These are phyloP conservation scores for Penicillium salamii DNA, from an alignment of 495 filamentous ascomycete species.

Conservation along the genomic window DNA sequence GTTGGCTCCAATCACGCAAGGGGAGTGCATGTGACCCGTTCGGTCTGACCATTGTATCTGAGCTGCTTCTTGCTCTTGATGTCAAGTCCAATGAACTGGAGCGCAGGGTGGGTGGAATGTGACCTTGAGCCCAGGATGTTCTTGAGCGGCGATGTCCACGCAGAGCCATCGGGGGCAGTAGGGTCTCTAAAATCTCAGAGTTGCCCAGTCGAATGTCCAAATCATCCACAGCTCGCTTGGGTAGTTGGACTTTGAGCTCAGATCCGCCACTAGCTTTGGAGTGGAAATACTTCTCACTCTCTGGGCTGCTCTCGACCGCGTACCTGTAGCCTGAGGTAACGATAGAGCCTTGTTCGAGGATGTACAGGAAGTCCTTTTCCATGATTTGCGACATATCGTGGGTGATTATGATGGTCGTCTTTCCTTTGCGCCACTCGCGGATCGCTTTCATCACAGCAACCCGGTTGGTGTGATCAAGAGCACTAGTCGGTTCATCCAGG, in stretches of 20 bases:
- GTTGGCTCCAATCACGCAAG: background rate
- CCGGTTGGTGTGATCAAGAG: constrained; percentile 73
- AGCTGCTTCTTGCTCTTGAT: background rate
- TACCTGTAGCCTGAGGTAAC: constrained; percentile 64
- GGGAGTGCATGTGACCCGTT: background rate
- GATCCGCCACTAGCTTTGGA: background rate
- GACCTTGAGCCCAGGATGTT: constrained; percentile 13
- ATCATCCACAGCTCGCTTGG: background rate
- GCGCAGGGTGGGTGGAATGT: constrained; percentile 14
- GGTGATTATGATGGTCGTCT: constrained; percentile 84
- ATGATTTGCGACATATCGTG: constrained; percentile 83
- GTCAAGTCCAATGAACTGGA: constrained; percentile 9
- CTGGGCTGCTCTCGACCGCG: constrained; percentile 35
- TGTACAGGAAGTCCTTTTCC: constrained; percentile 73
- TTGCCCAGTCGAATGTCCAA: background rate
- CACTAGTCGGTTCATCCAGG: constrained; percentile 81
- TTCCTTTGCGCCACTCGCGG: constrained; percentile 63
- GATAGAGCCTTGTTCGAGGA: constrained; percentile 69
- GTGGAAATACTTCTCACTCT: constrained; percentile 19
- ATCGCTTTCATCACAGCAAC: constrained; percentile 67
- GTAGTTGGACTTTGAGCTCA: background rate
- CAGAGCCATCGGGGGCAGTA: constrained; percentile 1
- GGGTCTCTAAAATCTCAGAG: constrained; percentile 4
- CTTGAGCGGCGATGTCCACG: background rate
- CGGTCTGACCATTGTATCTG: background rate